phyloP scores from a whole-genome alignment of 2,329 filamentous ascomycete genomes.

The Escovopsis sp. region DNA sequence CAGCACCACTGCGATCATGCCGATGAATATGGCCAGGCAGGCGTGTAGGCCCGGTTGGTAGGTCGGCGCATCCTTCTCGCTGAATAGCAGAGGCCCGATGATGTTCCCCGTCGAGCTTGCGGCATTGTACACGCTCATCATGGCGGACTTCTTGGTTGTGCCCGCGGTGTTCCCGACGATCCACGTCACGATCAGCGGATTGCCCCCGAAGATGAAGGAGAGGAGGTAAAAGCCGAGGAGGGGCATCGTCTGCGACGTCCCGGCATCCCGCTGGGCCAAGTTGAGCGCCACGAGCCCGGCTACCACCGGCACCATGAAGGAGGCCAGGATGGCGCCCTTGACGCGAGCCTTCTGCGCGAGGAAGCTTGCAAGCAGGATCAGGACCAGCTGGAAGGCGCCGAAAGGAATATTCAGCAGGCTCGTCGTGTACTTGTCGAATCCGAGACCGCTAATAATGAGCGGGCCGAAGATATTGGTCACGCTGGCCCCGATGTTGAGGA shows the following conservation, averaged over 20 bases:
- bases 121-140: constrained; percentile 49
- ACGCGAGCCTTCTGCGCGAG: constrained; percentile 38
- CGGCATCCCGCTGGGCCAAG: constrained; percentile 30
- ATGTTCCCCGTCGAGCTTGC: constrained; percentile 50
- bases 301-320: constrained; percentile 43
- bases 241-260: constrained; percentile 20
- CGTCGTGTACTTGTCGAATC: constrained; percentile 40
- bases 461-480: constrained; percentile 52
- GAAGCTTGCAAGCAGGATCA: constrained; percentile 44
- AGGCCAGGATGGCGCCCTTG: constrained; percentile 40
- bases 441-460: constrained; percentile 44
- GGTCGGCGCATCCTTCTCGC: constrained; percentile 36
- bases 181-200: constrained; percentile 52
- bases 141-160: constrained; percentile 49
- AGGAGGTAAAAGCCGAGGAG: constrained; percentile 50
- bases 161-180: constrained; percentile 54
- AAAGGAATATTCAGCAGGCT: constrained; percentile 54
- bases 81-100: constrained; percentile 49
- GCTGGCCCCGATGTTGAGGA: constrained; percentile 47
- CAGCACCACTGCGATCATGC: constrained; percentile 34
- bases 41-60: constrained; percentile 42
- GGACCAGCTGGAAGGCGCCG: constrained; percentile 41
- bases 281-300: constrained; percentile 40
- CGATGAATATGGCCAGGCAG: constrained; percentile 38
- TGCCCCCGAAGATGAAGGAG: constrained; percentile 49